Evolutionary conservation across 345 rosid genomes (phyloP), one percentile per base, ranked within the genome.

Genomic region (Brassica juncea): DNA sequence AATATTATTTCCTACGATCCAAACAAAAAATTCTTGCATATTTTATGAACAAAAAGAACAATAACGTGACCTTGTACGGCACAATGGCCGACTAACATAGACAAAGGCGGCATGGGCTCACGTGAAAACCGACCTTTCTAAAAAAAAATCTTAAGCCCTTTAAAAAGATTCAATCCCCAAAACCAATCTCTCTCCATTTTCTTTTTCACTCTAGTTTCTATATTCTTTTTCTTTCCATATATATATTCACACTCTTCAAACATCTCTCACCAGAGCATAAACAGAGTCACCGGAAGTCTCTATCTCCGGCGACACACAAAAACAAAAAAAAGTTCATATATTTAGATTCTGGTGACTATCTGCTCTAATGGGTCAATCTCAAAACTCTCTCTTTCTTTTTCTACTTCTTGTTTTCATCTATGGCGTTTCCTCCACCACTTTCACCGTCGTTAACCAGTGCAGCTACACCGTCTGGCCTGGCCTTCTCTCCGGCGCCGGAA

Each of bases 381-480:
- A 76, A 81, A 19, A 44, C 52, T 16, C 60, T 11, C 7, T 76
- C 31, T 65, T 81, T 81, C 74, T 76, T 25, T 25, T 49, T 58
- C 28, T 66, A 5, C 0, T 57, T 71, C 77, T 76, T 49, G 30
- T 6, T 76, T 16, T 70, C 5, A n/a, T 66, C 59, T 15, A 34
- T 16, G 21, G 35, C 0, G 82, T 55, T 71, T 68, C 76, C 2
- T 79, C 85, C 1, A 78, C 88, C 0, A 86, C 85, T 10, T 82
- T 91, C 70, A 87, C 86, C 3, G 6, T 91, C 15, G 61, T 82
- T 49, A 91, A 91, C 88, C 81, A 81, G 71, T 89, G 96, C 71
- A 44, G 80, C 72, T 80, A 87, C 79, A 83, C 92, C 5, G 86
- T 91, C 35, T 91, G 90, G 96, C 93, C 96, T 1, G 93, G 89